Percentiles rank a stretch among this genome's conserved stretches.
phyloP scores from a whole-genome alignment of 148 eudicot species.

The Dysphania ambrosioides region DNA sequence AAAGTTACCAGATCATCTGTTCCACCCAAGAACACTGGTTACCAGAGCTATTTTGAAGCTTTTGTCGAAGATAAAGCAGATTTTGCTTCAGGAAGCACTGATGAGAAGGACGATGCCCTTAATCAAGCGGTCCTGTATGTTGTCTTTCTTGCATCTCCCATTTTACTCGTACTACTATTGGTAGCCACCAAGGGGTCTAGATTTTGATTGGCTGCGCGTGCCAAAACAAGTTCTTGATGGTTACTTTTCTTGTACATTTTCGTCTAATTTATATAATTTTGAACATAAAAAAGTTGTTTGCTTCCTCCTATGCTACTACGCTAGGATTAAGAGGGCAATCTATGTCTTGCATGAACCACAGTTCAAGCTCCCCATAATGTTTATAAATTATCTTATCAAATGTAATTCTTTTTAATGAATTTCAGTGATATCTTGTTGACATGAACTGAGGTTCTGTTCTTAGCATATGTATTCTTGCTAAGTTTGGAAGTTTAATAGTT shows the following conservation, averaged over 20 bases:
- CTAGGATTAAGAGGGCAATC: too few species aligned
- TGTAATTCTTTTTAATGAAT: too few species aligned
- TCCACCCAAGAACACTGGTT: slow-evolving; percentile 47
- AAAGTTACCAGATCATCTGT: slow-evolving; percentile 41
- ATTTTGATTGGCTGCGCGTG: background rate
- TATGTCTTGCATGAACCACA: too few species aligned
- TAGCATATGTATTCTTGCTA: too few species aligned
- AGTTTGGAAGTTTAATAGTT: too few species aligned
- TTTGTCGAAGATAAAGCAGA: slow-evolving; percentile 53
- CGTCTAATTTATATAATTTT: background rate
- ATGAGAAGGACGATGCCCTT: slow-evolving; percentile 43
- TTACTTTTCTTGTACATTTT: background rate
- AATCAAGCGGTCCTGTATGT: slow-evolving; percentile 56
- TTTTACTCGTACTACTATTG: slow-evolving; percentile 54
- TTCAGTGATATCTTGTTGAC: too few species aligned
- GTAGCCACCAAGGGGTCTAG: slow-evolving; percentile 45
- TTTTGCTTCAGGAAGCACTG: slow-evolving; percentile 28
- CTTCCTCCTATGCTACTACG: background rate
- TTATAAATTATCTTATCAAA: too few species aligned
- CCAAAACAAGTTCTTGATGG: background rate
- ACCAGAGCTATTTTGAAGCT: slow-evolving; percentile 72
- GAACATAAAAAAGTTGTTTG: background rate
- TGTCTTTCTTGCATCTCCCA: slow-evolving; percentile 58
- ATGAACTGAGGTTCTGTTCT: too few species aligned
- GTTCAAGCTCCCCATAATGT: too few species aligned